Percentiles rank a stretch among this genome's conserved stretches.
Conservation (phyloP, 1,284 basidiomycete species). For the Papiliotrema terrestris region DNA sequence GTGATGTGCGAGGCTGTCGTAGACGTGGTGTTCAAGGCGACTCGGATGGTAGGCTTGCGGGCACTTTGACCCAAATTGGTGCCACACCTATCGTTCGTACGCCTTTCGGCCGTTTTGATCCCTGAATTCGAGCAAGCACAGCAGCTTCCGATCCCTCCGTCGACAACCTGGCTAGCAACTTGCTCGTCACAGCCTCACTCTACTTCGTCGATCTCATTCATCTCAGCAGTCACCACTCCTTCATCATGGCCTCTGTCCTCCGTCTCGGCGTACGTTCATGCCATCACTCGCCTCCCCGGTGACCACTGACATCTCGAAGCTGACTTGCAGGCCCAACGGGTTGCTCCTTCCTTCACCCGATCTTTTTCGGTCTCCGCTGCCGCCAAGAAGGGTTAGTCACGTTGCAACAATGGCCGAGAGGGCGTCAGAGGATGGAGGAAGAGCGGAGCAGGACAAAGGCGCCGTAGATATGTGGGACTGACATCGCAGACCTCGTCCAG, state of each 20-base stretch:
- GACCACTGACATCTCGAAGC: neutral
- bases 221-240: slow-evolving; percentile 4
- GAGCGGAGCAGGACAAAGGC: neutral
- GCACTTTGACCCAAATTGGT: neutral
- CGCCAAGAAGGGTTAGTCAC: slow-evolving; percentile 63
- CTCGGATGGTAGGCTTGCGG: no score
- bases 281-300: no score
- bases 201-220: neutral
- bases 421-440: neutral
- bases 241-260: slow-evolving; percentile 44
- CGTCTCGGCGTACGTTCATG: slow-evolving; percentile 22
- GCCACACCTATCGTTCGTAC: neutral
- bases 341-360: slow-evolving; percentile 36
- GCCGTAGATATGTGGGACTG: neutral
- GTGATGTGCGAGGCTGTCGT: no score
- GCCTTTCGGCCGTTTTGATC: neutral
- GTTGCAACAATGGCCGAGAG: neutral
- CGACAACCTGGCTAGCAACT: neutral
- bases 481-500: slow-evolving; percentile 74
- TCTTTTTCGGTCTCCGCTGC: slow-evolving; percentile 63
- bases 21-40: no score
- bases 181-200: neutral
- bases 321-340: slow-evolving; percentile 29
- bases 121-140: neutral
- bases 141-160: neutral